phyloP scores from a whole-genome alignment of 441 rosid genomes.

The Lepidium campestre region DNA sequence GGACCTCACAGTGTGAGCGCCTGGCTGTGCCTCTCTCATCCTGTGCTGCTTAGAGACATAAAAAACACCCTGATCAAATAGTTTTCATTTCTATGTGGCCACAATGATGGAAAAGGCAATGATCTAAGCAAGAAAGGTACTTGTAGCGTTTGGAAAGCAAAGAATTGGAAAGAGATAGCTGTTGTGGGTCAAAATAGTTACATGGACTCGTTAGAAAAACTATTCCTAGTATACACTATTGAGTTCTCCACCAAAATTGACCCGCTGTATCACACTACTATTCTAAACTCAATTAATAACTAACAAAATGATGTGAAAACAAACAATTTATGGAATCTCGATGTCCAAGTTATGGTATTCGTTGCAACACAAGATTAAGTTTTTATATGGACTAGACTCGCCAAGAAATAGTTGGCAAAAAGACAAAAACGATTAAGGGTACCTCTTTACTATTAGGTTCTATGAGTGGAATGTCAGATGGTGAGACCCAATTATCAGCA shows the following conservation, averaged over 20 bases:
- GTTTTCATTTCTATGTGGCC: background rate
- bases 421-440: constrained; percentile 10
- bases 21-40: constrained; percentile 50
- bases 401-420: background rate
- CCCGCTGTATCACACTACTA: background rate
- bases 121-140: constrained; percentile 10
- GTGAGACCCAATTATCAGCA: constrained; percentile 36
- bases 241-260: background rate
- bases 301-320: background rate
- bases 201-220: background rate
- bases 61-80: background rate
- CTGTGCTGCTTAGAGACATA: constrained; percentile 32
- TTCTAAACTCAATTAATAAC: background rate
- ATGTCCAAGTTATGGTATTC: background rate
- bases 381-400: constrained; percentile 7
- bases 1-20: constrained; percentile 61
- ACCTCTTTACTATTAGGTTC: constrained; percentile 40
- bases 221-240: background rate
- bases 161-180: background rate
- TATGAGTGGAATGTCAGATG: constrained; percentile 44
- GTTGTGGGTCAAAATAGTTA: background rate
- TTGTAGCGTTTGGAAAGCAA: background rate
- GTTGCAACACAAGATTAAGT: background rate
- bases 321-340: background rate
- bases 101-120: constrained; percentile 7